Evolutionary conservation across 345 rosid genomes (phyloP), one percentile per base, ranked within the genome.

Genomic region (Pseudoturritis turrita): DNA sequence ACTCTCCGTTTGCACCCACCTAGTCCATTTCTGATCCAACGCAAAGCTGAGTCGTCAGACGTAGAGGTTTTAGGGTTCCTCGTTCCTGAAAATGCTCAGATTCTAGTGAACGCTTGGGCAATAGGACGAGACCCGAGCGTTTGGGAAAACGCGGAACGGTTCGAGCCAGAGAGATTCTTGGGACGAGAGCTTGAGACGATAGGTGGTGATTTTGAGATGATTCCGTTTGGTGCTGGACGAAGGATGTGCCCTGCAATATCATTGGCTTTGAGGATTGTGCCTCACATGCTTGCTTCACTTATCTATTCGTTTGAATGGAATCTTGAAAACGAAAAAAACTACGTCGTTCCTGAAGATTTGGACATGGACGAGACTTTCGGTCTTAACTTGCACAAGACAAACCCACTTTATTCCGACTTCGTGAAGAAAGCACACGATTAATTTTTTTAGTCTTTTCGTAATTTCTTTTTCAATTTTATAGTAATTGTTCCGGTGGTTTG

Each of bases 211-310:
- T 72, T 62, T 12, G 62, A 61, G 62, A 18, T 62, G 69, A 29
- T 71, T 10, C 69, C 73, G 15, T 71, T 64, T 49, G 72, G 72
- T 10, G 54, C 50, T 36, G 80, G 80, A 31, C 26, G 23, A 68
- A 68, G 74, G 33, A 68, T 75, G 15, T 75, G 79, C n/a, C 79
- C 79, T 25, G 79, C 74, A 52, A 69, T 79, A 65, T 70, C 81
- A 2, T 15, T 82, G 33, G 88, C 75, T 1, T 17, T 52, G 10
- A 78, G 76, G 55, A 15, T 49, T 46, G 62, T 62, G 46, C 54
- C 70, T 61, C 45, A 72, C n/a, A 74, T 79, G 75, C 71, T 64
- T 71, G 73, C 62, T 76, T 84, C 70, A 55, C 83, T 53, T 82
- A 23, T 71, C 11, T 29, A 61, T 29, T 39, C 68, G 2, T 71